Evolutionary conservation across 371 early-diverging fungal genomes (phyloP).

Genomic region (Rhizopus delemar): DNA sequence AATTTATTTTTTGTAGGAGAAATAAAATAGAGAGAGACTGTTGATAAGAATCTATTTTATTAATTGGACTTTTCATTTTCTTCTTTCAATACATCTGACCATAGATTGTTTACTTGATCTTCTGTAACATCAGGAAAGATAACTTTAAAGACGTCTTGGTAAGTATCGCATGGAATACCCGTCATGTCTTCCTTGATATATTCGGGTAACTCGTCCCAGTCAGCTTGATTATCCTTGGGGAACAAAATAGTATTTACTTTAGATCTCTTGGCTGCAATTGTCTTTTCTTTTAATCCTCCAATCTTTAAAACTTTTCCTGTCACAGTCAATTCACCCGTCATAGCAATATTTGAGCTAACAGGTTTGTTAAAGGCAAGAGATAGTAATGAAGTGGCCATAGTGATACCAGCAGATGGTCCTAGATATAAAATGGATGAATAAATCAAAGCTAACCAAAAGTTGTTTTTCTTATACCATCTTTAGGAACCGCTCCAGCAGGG

Average conservation of each 20-base stretch:
- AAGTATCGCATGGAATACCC: conserved; percentile 83
- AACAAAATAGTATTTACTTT: conserved; percentile 87
- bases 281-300: conserved; percentile 96
- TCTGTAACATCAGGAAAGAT: conserved; percentile 23
- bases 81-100: conserved; percentile 22
- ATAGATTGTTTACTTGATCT: conserved; percentile 26
- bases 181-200: conserved; percentile 89
- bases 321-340: conserved; percentile 97
- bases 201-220: conserved; percentile 94
- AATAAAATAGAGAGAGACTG: too few species aligned
- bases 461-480: conserved; percentile 72
- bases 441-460: neutral
- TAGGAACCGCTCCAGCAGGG: conserved; percentile 97
- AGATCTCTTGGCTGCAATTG: conserved; percentile 95
- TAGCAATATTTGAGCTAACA: conserved; percentile 80
- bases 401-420: conserved; percentile 94
- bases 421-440: neutral
- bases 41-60: neutral
- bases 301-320: conserved; percentile 96
- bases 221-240: conserved; percentile 87
- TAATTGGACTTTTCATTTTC: conserved; percentile 2
- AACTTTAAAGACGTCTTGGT: conserved; percentile 65
- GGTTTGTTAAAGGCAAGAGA: conserved; percentile 85
- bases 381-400: conserved; percentile 92
- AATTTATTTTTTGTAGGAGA: too few species aligned